Conservation (phyloP, 129 eudicot species). For the Solidago caesia region DNA sequence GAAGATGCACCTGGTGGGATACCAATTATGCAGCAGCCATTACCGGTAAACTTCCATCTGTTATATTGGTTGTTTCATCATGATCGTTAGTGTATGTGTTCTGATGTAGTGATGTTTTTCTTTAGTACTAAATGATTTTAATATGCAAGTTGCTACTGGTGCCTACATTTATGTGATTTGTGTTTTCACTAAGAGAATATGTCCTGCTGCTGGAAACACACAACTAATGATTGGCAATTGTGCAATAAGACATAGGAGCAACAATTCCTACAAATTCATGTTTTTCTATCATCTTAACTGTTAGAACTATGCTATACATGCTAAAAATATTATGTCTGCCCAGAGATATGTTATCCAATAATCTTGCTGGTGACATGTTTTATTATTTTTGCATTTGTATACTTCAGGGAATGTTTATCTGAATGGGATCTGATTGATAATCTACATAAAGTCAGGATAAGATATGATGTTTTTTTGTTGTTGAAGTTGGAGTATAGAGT, state of each 20-base stretch:
- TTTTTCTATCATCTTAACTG: neutral
- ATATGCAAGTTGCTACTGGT: neutral
- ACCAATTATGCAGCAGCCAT: slow-evolving; percentile 79
- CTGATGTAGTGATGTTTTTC: neutral
- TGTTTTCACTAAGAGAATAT: neutral
- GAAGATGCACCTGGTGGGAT: slow-evolving; percentile 90
- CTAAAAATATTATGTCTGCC: neutral
- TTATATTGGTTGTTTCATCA: neutral
- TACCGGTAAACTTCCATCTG: slow-evolving; percentile 45
- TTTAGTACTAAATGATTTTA: neutral
- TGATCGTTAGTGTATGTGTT: neutral
- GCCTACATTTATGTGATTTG: neutral
- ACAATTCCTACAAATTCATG: neutral
- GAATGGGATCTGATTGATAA: too few species aligned
- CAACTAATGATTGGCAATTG: neutral
- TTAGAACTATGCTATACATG: neutral
- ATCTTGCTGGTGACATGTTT: too few species aligned
- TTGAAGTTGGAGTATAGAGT: too few species aligned
- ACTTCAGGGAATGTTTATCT: too few species aligned
- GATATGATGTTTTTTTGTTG: too few species aligned
- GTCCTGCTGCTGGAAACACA: neutral
- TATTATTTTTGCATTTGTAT: too few species aligned
- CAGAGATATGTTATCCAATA: neutral
- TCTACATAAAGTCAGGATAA: too few species aligned
- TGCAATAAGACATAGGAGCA: neutral